Percentiles rank a stretch among this genome's conserved stretches.
These are phyloP conservation scores for Torulaspora franciscae DNA, from an alignment of 805 yeast species.

Conservation along the genomic window DNA sequence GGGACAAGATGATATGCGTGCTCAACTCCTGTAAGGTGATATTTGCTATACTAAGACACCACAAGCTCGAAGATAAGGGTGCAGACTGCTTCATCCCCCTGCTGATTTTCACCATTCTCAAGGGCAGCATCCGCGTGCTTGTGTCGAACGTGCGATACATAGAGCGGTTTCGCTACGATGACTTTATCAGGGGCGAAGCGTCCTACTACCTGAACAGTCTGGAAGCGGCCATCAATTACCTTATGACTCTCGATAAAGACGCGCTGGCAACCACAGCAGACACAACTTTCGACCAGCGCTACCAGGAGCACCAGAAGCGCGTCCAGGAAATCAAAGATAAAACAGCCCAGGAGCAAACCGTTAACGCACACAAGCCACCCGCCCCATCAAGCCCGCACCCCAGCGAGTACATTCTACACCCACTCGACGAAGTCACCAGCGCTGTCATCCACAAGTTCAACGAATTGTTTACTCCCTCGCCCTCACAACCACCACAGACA, in stretches of 20 bases:
- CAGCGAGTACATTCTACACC: constrained; percentile 20
- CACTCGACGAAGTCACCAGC: constrained; percentile 29
- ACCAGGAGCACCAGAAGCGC: constrained; percentile 41
- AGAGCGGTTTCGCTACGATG: constrained; percentile 74
- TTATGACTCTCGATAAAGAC: constrained; percentile 53
- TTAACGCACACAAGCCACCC: not conserved
- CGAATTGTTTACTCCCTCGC: constrained; percentile 20
- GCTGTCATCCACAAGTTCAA: constrained; percentile 22
- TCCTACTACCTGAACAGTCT: constrained; percentile 88
- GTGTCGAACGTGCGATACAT: constrained; percentile 78
- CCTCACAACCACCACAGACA: constrained; percentile 2
- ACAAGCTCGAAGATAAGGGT: constrained; percentile 60
- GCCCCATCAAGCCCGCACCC: constrained; percentile 12
- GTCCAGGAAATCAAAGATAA: constrained; percentile 25
- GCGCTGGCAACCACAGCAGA: constrained; percentile 57
- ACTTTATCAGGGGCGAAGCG: constrained; percentile 78
- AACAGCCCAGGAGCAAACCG: constrained; percentile 3
- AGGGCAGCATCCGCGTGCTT: constrained; percentile 59
- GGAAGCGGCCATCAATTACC: constrained; percentile 80
- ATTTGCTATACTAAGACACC: constrained; percentile 74
- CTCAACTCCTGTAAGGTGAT: constrained; percentile 90
- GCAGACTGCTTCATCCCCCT: constrained; percentile 95
- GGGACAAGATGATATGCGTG: constrained; percentile 89
- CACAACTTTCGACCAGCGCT: constrained; percentile 52
- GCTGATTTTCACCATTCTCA: constrained; percentile 70